Percentiles rank a stretch among this genome's conserved stretches.
Evolutionary conservation across 2,329 filamentous ascomycete genomes (phyloP).

Genomic region (Penicillium sp.): DNA sequence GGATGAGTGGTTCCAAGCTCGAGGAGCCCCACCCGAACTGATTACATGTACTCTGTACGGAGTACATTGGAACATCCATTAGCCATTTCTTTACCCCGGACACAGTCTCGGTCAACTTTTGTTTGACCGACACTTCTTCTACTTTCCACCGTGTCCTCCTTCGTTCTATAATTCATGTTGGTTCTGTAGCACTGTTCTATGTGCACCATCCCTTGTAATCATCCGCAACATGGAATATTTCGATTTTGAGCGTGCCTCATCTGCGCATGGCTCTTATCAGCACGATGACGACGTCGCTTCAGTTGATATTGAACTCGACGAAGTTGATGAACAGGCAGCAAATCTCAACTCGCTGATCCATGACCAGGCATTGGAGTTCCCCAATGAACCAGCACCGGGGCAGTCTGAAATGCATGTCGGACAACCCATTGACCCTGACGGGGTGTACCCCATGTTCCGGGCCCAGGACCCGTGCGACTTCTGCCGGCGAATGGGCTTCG

Average conservation of each 20-base stretch:
- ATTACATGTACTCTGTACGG: conserved; percentile 13
- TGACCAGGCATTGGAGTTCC: conserved; percentile 44
- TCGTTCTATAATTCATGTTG: background rate
- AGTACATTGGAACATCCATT: too few relatives aligned
- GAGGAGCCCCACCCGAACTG: conserved; percentile 16
- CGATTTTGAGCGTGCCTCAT: conserved; percentile 48
- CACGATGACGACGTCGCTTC: conserved; percentile 44
- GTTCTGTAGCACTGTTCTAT: background rate
- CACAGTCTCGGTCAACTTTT: conserved; percentile 15
- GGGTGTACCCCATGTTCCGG: conserved; percentile 45
- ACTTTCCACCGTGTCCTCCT: conserved; percentile 5
- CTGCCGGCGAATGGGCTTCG: conserved; percentile 47
- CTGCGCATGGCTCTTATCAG: conserved; percentile 32
- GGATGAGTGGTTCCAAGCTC: conserved; percentile 13
- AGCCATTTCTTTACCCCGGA: conserved; percentile 27
- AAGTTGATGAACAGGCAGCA: conserved; percentile 39
- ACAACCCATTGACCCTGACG: conserved; percentile 24
- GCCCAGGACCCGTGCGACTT: conserved; percentile 49
- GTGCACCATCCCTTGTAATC: background rate
- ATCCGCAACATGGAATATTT: conserved; percentile 47
- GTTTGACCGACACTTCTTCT: conserved; percentile 20
- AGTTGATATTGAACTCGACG: conserved; percentile 38
- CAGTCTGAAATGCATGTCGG: conserved; percentile 19
- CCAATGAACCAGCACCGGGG: conserved; percentile 29
- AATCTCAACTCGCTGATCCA: conserved; percentile 44